These are phyloP conservation scores for Puccinia coronata DNA, from an alignment of 1,284 basidiomycete species.

Conservation along the genomic window DNA sequence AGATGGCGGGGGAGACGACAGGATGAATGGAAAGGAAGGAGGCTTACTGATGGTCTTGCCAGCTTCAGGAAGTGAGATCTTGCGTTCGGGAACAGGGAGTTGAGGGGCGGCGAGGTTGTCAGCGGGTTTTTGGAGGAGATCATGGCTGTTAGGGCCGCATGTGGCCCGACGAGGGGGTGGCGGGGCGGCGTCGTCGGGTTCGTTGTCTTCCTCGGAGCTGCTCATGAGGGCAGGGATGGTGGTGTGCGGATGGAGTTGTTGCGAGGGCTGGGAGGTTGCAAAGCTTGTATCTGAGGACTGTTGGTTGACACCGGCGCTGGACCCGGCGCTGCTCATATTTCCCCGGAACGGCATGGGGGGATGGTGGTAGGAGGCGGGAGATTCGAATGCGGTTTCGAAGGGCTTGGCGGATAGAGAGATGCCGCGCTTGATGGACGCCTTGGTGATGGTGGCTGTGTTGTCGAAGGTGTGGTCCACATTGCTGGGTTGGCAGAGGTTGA, in stretches of 20 bases:
- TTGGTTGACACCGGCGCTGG: not conserved
- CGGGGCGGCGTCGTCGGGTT: slow-evolving; percentile 9
- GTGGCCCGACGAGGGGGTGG: not conserved
- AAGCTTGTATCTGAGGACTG: slow-evolving; percentile 13
- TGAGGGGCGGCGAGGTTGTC: not conserved
- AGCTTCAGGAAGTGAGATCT: slow-evolving; percentile 44
- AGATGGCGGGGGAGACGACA: not conserved
- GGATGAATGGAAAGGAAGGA: not conserved
- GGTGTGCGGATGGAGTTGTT: not conserved
- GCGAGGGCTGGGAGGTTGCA: slow-evolving; percentile 13
- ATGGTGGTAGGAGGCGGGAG: slow-evolving; percentile 6
- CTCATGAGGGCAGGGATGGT: slow-evolving; percentile 22
- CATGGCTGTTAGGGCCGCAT: not conserved
- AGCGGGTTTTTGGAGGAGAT: not conserved
- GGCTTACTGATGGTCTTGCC: slow-evolving; percentile 46
- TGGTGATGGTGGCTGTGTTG: slow-evolving; percentile 22
- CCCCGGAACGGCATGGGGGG: not conserved
- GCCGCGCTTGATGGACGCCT: slow-evolving; percentile 7
- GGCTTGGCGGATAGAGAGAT: slow-evolving; percentile 17
- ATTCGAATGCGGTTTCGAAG: not conserved
- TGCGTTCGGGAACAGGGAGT: slow-evolving; percentile 19
- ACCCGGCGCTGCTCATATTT: slow-evolving; percentile 1
- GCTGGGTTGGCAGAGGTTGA: not conserved
- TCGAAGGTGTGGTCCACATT: not conserved
- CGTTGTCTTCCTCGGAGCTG: slow-evolving; percentile 47